Conservation (phyloP, 306 rosid species). For the Gillenia trifoliata region DNA sequence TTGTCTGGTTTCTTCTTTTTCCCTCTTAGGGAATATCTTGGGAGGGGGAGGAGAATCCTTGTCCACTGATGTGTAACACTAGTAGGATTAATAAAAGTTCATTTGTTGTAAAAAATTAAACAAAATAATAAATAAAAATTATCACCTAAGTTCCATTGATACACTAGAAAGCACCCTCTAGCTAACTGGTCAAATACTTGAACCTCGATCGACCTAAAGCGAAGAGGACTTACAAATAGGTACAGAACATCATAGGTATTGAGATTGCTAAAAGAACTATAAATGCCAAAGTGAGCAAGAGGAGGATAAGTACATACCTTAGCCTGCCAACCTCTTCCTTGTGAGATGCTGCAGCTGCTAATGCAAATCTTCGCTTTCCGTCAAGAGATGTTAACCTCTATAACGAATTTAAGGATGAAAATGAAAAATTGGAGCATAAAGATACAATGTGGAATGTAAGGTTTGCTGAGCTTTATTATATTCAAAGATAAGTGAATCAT, state of each 20-base stretch:
- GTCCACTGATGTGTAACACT: not conserved
- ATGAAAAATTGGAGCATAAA: conserved; percentile 6
- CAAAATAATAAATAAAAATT: not conserved
- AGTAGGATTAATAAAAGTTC: not conserved
- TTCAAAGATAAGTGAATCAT: not conserved
- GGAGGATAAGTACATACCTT: conserved; percentile 50
- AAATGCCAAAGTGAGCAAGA: conserved; percentile 13
- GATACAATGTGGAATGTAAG: not conserved
- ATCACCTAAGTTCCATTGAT: not conserved
- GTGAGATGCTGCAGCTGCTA: conserved; percentile 93
- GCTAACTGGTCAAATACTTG: not conserved
- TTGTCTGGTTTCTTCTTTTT: not conserved
- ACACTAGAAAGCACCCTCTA: not conserved
- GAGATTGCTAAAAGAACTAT: conserved; percentile 1
- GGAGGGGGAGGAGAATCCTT: not conserved
- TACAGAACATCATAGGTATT: not conserved
- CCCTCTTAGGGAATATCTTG: not conserved
- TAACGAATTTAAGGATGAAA: conserved; percentile 9
- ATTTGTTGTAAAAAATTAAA: not conserved
- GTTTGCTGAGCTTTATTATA: not conserved
- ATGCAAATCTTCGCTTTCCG: conserved; percentile 90
- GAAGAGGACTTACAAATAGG: too few relatives aligned
- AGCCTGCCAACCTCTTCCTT: conserved; percentile 92
- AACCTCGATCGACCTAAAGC: not conserved
- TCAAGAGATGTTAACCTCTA: conserved; percentile 97